Base-by-base conservation (phyloP, 2,329 filamentous ascomycete genomes). In the Cladorrhinum sp. region DNA sequence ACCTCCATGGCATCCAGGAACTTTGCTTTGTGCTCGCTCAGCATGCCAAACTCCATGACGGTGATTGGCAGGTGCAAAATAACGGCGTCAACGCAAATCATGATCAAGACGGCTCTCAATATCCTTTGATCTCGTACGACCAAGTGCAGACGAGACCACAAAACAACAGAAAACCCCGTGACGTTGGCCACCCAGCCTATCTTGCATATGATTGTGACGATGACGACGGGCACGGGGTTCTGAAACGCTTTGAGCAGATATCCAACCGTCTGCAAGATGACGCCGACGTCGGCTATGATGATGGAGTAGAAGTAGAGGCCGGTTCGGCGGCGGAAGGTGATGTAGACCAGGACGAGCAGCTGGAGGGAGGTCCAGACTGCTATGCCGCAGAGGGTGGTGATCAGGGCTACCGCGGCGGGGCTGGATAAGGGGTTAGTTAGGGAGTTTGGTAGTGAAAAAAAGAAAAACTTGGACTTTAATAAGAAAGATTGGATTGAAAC, bases 61-160 rank as follows among this genome's bases (percentile, higher is more conserved):
- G 79, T 81, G 3, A 82, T 82, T 0, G 80, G 77, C 0, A 82
- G 72, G 64, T 87, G 82, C 23, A 85, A 71, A 9, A 85, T 59
- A 39, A 86, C 64, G 18, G 76, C 77, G 66, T 86, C 79, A 62
- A 77, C 67, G 42, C 86, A 76, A 61, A 89, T 87, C 79, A 88
- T 85, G 57, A 69, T 76, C 0, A 86, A 73, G 0, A 85, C 79
- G 10, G 76, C 74, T 3, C 76, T 77, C 0, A 87, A 74, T 2
- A 80, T 70, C 1, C 71, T 71, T 6, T 77, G 57, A 74, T 84
- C 81, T 16, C 78, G 79, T 2, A 85, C 73, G 10, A 88, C 77
- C 1, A 88, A 75, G 67, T 87, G 84, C 0, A 88, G 76, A 6
- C 86, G 79, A 0, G 84, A 87, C 74, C 84, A 88, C 1, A 88